A percentile compares a stretch with the other conserved stretches of the same genome.
Evolutionary conservation across 352 stramenopile genomes (phyloP).

Genomic region (Phytophthora idaei): DNA sequence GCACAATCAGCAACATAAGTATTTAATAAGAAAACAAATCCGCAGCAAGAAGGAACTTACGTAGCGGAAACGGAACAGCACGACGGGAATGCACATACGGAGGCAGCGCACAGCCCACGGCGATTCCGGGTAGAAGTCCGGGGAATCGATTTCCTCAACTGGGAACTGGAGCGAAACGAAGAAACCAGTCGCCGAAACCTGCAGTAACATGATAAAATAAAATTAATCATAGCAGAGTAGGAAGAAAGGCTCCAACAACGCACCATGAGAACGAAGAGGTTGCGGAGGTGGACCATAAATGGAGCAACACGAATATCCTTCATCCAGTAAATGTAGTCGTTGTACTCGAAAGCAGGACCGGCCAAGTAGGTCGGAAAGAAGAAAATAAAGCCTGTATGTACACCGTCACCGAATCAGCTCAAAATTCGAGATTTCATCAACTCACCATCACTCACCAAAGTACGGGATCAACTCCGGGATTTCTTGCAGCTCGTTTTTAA

Average conservation of each 20-base stretch:
- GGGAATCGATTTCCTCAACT: slow-evolving; percentile 81
- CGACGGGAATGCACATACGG: slow-evolving; percentile 73
- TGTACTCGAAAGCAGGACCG: slow-evolving; percentile 85
- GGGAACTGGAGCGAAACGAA: slow-evolving; percentile 76
- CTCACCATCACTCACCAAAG: slow-evolving; percentile 50
- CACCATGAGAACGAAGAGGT: slow-evolving; percentile 79
- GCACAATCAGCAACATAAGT: slow-evolving; percentile 3
- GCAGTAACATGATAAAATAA: neutral
- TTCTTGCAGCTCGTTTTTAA: slow-evolving; percentile 76
- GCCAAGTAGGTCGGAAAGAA: slow-evolving; percentile 90
- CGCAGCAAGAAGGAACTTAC: slow-evolving; percentile 43
- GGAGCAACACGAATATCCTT: slow-evolving; percentile 70
- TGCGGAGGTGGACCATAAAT: slow-evolving; percentile 68
- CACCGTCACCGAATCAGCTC: neutral
- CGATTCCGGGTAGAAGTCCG: slow-evolving; percentile 68
- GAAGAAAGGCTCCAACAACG: slow-evolving; percentile 5
- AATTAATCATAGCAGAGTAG: neutral
- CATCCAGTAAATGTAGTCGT: slow-evolving; percentile 86
- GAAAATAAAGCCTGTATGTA: slow-evolving; percentile 79
- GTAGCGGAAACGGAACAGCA: slow-evolving; percentile 87
- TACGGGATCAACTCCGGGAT: slow-evolving; percentile 72
- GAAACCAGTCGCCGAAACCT: slow-evolving; percentile 76
- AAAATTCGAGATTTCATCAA: slow-evolving; percentile 1
- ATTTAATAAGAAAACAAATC: neutral
- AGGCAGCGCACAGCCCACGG: slow-evolving; percentile 69